Percentiles rank a stretch among this genome's conserved stretches.
Evolutionary conservation across 139 green algal species (phyloP).

Genomic region (Coelastrella sp.): DNA sequence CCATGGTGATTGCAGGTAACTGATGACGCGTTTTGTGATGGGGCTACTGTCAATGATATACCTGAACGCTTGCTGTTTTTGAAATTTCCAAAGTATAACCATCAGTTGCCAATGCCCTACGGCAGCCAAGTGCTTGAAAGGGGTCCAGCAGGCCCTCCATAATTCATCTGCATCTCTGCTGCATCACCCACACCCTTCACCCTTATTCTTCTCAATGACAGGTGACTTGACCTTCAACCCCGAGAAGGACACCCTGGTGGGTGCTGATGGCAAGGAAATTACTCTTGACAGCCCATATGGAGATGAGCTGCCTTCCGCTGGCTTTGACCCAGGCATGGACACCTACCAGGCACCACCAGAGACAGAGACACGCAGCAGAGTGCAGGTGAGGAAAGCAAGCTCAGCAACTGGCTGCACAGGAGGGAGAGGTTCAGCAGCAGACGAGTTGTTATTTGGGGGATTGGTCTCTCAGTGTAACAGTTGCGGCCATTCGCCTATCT

Average conservation of each 20-base stretch:
- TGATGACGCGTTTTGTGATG: too few species aligned
- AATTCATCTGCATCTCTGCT: too few species aligned
- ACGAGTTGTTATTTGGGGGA: too few species aligned
- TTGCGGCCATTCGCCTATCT: too few species aligned
- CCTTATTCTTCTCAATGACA: too few species aligned
- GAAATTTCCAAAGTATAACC: too few species aligned
- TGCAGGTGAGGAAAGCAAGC: slow-evolving; percentile 22
- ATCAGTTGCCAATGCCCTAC: too few species aligned
- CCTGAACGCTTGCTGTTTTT: background rate
- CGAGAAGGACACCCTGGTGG: slow-evolving; percentile 86
- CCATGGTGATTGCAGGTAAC: slow-evolving; percentile 80
- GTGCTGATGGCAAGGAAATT: slow-evolving; percentile 90
- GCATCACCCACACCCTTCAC: too few species aligned
- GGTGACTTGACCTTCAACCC: slow-evolving; percentile 97
- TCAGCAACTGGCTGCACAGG: background rate
- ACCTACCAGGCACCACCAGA: slow-evolving; percentile 77
- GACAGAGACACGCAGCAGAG: slow-evolving; percentile 1
- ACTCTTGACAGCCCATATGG: slow-evolving; percentile 81
- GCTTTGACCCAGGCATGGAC: slow-evolving; percentile 67
- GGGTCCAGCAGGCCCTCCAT: too few species aligned
- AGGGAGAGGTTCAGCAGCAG: too few species aligned
- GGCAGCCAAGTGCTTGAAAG: too few species aligned
- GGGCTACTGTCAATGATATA: background rate
- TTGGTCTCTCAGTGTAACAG: too few species aligned
- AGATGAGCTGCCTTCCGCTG: slow-evolving; percentile 86